Conservation (phyloP, 2,329 filamentous ascomycete species). For the Berkeleyomyces basicola region DNA sequence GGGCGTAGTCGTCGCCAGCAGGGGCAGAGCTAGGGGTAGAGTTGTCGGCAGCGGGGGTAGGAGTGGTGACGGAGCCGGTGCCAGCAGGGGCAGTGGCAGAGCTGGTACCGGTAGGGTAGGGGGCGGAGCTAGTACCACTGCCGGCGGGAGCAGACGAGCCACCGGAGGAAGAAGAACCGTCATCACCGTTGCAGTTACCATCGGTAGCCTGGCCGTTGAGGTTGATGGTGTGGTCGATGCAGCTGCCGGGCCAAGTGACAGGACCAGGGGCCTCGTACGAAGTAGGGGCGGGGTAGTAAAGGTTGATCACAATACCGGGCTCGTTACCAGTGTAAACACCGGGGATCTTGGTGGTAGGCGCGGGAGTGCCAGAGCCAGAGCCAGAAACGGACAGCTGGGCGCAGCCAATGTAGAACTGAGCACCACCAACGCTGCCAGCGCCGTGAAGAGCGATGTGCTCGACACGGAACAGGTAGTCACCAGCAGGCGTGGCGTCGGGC, state of each 20-base stretch:
- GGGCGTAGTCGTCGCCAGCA: not conserved
- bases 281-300: slow-evolving; percentile 26
- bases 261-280: slow-evolving; percentile 18
- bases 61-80: not conserved
- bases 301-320: slow-evolving; percentile 26
- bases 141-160: slow-evolving; percentile 6
- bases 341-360: slow-evolving; percentile 23
- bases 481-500: slow-evolving; percentile 28
- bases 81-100: not conserved
- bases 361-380: slow-evolving; percentile 25
- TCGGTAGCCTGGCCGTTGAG: slow-evolving; percentile 20
- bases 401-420: slow-evolving; percentile 30
- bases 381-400: slow-evolving; percentile 22
- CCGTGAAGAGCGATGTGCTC: slow-evolving; percentile 33
- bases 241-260: slow-evolving; percentile 21
- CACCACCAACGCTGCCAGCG: slow-evolving; percentile 25
- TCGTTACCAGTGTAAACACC: slow-evolving; percentile 24
- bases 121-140: slow-evolving; percentile 14
- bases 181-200: slow-evolving; percentile 22
- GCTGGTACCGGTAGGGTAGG: not conserved
- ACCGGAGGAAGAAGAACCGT: slow-evolving; percentile 1
- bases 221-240: slow-evolving; percentile 25
- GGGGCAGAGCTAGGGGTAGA: not conserved
- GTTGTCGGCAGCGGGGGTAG: not conserved
- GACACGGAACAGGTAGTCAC: slow-evolving; percentile 32